Evolutionary conservation across 108 stramenopile species (phyloP), one percentile per base, ranked within the genome.

Genomic region (Craspedostauros australis): DNA sequence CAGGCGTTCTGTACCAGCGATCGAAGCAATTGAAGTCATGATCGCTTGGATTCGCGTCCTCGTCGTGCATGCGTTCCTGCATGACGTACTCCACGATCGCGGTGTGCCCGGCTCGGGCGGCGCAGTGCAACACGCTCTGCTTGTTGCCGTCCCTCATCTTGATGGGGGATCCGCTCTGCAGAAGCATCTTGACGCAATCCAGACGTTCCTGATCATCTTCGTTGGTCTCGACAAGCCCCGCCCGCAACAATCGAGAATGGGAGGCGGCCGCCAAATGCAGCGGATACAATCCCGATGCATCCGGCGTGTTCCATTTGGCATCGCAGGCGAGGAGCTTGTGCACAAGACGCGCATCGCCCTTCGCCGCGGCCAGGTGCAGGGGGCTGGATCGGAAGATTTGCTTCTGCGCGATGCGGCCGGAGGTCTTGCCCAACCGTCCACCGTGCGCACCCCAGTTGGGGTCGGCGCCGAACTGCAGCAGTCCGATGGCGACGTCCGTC

Each of bases 131-230:
- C 14, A 86, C 45, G 8, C 75, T 84, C 54, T 93, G 91, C 21
- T 83, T 78, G 44, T 83, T 86, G n/a, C 77, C 86, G 55, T 93
- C 86, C 48, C 77, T 81, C 45, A 86, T 88, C 1, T 73, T 23
- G 5, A 93, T 44, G 0, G 91, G 84, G 5, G 67, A 62, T 6
- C 75, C 66, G 16, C 68, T 78, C 0, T 60, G 36, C 2, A 73
- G 51, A 6, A 93, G 46, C 11, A 80, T 50, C 29, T 66, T 59
- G 7, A 84, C 84, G 30, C 78, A 80, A 28, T 72, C 60, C 36
- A 77, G 51, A 39, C 86, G 50, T 32, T 63, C 52, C 8, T 37
- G 9, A 40, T 83, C 76, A 46, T 84, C 83, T 31, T 58, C 61
- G 2, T 40, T 52, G 22, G 55, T 31, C 15, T 46, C 25, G 24